Conservation (phyloP, 129 eudicot species). For the Artemisia tridentata region DNA sequence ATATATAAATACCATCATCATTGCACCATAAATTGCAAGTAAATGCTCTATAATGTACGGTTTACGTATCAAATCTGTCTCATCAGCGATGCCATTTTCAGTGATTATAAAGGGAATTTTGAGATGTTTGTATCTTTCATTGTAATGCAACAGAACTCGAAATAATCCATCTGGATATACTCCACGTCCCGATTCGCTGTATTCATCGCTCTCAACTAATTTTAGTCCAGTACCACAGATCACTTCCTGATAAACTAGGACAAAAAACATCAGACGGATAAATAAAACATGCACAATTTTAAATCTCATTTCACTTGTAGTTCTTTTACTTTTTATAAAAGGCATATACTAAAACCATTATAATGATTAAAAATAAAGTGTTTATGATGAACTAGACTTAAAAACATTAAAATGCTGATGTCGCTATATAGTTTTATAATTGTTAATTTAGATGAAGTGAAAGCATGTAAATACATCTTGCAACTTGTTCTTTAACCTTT, state of each 20-base stretch:
- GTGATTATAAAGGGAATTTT: slow-evolving; percentile 77
- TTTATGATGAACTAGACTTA: background rate
- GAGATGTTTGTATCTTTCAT: slow-evolving; percentile 87
- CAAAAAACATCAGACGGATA: slow-evolving; percentile 19
- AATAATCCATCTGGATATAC: slow-evolving; percentile 95
- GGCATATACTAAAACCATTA: background rate
- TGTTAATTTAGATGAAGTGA: background rate
- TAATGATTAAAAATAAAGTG: background rate
- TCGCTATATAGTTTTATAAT: background rate
- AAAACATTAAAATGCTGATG: background rate
- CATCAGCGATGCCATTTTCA: slow-evolving; percentile 92
- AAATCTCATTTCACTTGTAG: background rate
- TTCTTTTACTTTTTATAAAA: background rate
- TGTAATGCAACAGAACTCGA: slow-evolving; percentile 76
- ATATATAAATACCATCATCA: slow-evolving; percentile 58
- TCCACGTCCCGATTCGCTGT: slow-evolving; percentile 98
- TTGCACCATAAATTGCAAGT: slow-evolving; percentile 86
- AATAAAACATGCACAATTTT: slow-evolving; percentile 5
- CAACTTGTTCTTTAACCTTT: background rate
- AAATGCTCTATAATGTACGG: slow-evolving; percentile 90
- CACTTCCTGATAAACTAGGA: slow-evolving; percentile 63
- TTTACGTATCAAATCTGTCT: slow-evolving; percentile 84
- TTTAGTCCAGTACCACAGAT: slow-evolving; percentile 72
- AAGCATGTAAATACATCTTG: background rate
- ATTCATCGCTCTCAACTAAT: slow-evolving; percentile 78